These are phyloP conservation scores for Solanum chacoense DNA, from an alignment of 305 asterid species.

Conservation along the genomic window DNA sequence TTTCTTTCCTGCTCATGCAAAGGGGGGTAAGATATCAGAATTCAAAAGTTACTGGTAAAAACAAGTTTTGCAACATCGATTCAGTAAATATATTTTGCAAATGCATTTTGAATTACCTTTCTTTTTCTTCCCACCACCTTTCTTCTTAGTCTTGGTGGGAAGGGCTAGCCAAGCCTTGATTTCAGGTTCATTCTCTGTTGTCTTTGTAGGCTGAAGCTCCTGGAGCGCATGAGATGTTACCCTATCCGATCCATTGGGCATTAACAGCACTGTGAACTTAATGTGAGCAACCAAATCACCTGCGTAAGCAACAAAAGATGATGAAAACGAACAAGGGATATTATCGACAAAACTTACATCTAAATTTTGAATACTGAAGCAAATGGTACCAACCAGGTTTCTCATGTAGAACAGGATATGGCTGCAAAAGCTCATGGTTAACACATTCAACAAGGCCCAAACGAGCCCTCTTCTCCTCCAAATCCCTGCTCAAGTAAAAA, in stretches of 20 bases:
- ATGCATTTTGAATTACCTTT: slow-evolving; percentile 18
- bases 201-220: slow-evolving; percentile 67
- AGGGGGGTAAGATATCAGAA: neutral
- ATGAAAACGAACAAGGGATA: neutral
- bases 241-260: slow-evolving; percentile 96
- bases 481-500: slow-evolving; percentile 44
- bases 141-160: slow-evolving; percentile 35
- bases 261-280: slow-evolving; percentile 81
- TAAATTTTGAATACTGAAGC: neutral
- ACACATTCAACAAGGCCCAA: slow-evolving; percentile 89
- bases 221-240: slow-evolving; percentile 77
- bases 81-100: neutral
- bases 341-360: neutral
- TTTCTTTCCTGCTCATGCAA: slow-evolving; percentile 4
- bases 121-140: slow-evolving; percentile 45
- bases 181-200: slow-evolving; percentile 68
- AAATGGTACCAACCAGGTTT: slow-evolving; percentile 54
- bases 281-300: slow-evolving; percentile 94
- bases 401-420: slow-evolving; percentile 94
- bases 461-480: slow-evolving; percentile 96
- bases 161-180: slow-evolving; percentile 85
- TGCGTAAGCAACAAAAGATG: slow-evolving; percentile 18
- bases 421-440: slow-evolving; percentile 85
- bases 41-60: neutral
- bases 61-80: neutral